Percentiles rank a stretch among this genome's conserved stretches.
Evolutionary conservation across 139 green algal genomes (phyloP).

Genomic region (Edaphochlamys debaryana): DNA sequence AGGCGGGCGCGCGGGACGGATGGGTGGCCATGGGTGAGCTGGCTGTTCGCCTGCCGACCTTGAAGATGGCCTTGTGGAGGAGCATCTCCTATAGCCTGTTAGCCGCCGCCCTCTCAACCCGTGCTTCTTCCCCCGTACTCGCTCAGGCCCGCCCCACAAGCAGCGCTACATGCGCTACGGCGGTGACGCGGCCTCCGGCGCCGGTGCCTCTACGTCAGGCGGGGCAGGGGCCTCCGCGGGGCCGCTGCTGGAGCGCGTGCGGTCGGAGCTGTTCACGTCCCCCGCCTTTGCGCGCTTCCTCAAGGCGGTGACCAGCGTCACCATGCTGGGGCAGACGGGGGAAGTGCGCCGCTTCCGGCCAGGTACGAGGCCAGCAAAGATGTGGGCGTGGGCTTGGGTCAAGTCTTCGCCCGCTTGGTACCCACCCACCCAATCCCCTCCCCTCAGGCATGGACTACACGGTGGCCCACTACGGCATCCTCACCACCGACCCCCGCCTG

Average conservation of each 20-base stretch:
- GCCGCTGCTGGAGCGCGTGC: slow-evolving; percentile 20
- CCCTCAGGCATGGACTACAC: slow-evolving; percentile 83
- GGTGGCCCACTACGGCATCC: slow-evolving; percentile 79
- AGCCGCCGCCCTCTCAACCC: too few relatives aligned
- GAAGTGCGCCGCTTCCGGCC: slow-evolving; percentile 85
- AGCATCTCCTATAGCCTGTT: too few relatives aligned
- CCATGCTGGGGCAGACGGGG: slow-evolving; percentile 49
- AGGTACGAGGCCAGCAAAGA: slow-evolving; percentile 16
- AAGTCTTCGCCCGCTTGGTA: too few relatives aligned
- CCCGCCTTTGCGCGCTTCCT: slow-evolving; percentile 76
- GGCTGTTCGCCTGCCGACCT: too few relatives aligned
- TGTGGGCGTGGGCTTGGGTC: neutral
- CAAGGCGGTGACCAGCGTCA: slow-evolving; percentile 65
- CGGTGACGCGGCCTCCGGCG: neutral
- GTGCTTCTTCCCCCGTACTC: too few relatives aligned
- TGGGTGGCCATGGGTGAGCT: slow-evolving; percentile 68
- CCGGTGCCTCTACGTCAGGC: neutral
- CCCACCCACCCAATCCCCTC: too few relatives aligned
- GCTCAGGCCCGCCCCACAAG: slow-evolving; percentile 79
- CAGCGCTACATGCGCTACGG: slow-evolving; percentile 82
- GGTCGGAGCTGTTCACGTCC: slow-evolving; percentile 63
- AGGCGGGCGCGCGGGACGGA: slow-evolving; percentile 55
- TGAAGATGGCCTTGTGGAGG: too few relatives aligned
- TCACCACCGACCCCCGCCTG: slow-evolving; percentile 72
- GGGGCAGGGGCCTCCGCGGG: slow-evolving; percentile 2